Base-by-base conservation (phyloP, 2,329 filamentous ascomycete species). In the Penicillium sp. region DNA sequence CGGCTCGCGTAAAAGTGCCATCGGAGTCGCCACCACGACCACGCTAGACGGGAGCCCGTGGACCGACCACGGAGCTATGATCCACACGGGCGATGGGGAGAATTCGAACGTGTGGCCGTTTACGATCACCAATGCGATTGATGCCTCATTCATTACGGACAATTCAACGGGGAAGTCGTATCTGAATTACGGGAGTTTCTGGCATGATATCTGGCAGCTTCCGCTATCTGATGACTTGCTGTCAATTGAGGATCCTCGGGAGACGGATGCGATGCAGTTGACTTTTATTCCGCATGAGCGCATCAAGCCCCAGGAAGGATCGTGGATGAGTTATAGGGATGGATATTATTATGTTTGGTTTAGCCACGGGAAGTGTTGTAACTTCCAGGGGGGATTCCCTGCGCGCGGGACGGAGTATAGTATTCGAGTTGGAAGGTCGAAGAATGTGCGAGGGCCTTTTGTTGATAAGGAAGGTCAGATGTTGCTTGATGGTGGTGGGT, bases 281-380 rank as follows among this genome's bases (percentile, higher is more conserved):
- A 65, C 58, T 0, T 67, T 57, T 43, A 9, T 64, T 7, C 67
- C 66, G 3, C 8, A 49, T 2, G 24, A 38, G 3, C 54, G 52
- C 12, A 18, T 47, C 7, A 67, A 63, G 45, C 68, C 70, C 0
- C 53, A 65, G 16, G 72, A 74, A 47, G 72, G 71, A 0, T 62
- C 65, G 0, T 74, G 67, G 50, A 68, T 74, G 61, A 72, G 61
- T 43, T 74, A 65, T 24, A 60, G 55, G 5, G 59, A 61, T 3
- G 67, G 65, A 1, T 74, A 66, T 42, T 74, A 74, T 57, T 74
- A 74, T 53, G 34, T 64, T 18, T 74, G 71, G 71, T 72, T 70
- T 44, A 74, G 71, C 45, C 64, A 67, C 50, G 72, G 72, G 12
- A 60, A 66, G n/a, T 74, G 72, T 48, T 74, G 72, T 49, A 53